These are phyloP conservation scores for Vaccinium myrtillus DNA, from an alignment of 148 eudicot genomes.

Conservation along the genomic window DNA sequence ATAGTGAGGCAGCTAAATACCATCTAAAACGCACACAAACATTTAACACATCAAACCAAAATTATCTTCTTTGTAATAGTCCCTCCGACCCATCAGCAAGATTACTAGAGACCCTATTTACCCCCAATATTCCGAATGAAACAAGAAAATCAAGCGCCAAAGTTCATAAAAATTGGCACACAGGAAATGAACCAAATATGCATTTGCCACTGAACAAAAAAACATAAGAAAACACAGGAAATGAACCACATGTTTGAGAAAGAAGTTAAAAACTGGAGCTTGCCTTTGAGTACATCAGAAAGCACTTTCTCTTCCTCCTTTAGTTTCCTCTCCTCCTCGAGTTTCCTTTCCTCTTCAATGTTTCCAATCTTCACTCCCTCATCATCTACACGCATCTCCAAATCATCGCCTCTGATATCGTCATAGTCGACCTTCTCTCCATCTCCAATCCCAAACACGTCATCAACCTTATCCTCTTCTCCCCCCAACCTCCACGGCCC, in stretches of 20 bases:
- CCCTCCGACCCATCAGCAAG: not conserved
- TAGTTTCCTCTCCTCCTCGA: conserved; percentile 44
- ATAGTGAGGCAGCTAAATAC: not conserved
- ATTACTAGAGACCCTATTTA: not conserved
- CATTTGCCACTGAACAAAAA: conserved; percentile 2
- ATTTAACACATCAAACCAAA: not conserved
- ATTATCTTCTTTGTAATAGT: not conserved
- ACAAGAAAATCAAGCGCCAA: not conserved
- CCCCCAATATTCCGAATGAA: not conserved
- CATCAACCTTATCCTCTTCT: conserved; percentile 34
- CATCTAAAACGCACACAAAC: not conserved
- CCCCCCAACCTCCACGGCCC: conserved; percentile 40
- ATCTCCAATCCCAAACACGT: conserved; percentile 34
- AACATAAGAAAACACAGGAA: no score
- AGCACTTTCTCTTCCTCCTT: conserved; percentile 56
- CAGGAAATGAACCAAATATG: not conserved
- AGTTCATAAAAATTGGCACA: not conserved
- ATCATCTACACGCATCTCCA: not conserved
- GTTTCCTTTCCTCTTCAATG: conserved; percentile 24
- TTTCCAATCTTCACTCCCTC: conserved; percentile 1
- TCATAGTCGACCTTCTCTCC: conserved; percentile 32
- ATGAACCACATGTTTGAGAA: not conserved
- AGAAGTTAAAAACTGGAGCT: not conserved
- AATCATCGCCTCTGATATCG: conserved; percentile 15
- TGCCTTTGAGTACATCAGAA: conserved; percentile 52